Percentiles rank a stretch among this genome's conserved stretches.
Conservation (phyloP, 768 basidiomycete genomes). For the Coprinopsis sp. region DNA sequence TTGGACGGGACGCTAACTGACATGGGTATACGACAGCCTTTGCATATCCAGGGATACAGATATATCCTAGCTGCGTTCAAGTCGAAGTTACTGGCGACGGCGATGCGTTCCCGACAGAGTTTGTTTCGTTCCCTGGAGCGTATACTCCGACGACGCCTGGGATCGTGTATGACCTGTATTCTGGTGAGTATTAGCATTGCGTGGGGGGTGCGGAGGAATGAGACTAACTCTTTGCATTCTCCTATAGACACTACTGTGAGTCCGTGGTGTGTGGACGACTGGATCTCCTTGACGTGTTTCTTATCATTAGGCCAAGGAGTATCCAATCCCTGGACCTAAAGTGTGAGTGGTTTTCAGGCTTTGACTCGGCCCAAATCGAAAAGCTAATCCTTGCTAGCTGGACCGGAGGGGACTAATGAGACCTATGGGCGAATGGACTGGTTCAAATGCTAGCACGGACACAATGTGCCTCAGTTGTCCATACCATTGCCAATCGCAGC, state of each 20-base stretch:
- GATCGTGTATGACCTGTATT: slow-evolving; percentile 29
- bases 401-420: neutral
- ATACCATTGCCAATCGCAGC: too few relatives aligned
- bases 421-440: too few relatives aligned
- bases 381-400: neutral
- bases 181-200: slow-evolving; percentile 14
- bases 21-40: slow-evolving; percentile 18
- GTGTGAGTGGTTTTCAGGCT: neutral
- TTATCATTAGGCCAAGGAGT: slow-evolving; percentile 6
- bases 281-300: neutral
- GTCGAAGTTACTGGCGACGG: slow-evolving; percentile 41
- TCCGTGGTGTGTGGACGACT: neutral
- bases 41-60: slow-evolving; percentile 35
- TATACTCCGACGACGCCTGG: slow-evolving; percentile 25
- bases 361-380: neutral
- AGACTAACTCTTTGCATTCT: neutral
- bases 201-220: neutral
- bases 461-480: too few relatives aligned
- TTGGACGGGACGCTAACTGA: neutral
- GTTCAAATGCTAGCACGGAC: too few relatives aligned
- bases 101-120: slow-evolving; percentile 34
- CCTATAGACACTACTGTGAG: neutral
- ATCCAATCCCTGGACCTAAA: slow-evolving; percentile 6
- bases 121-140: slow-evolving; percentile 42
- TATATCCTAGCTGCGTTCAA: slow-evolving; percentile 44